Base-by-base conservation (phyloP, 306 rosid species). In the Clitoria ternatea region DNA sequence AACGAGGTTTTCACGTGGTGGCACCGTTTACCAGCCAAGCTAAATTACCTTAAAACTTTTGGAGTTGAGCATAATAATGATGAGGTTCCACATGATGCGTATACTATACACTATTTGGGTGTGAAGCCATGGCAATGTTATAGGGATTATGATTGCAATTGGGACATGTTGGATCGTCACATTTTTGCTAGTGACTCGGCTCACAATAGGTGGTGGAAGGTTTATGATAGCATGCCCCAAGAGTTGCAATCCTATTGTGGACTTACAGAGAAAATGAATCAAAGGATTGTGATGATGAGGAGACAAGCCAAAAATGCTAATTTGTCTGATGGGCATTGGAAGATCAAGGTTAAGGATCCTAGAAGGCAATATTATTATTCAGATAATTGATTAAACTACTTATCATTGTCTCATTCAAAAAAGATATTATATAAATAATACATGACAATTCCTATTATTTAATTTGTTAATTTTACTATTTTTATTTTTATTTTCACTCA, bases 81-180 rank as follows among this genome's bases (percentile, higher is more conserved):
- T 9, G 82, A 56, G 43, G 7, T 84, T 0, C 30, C 61, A 0
- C 18, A 73, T 1, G 83, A 78, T 0, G 48, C 81, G 32, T 81
- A 74, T 2, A 75, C 84, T 3, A 47, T 87, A 9, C 96, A 94
- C 56, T 94, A 83, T 69, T 59, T 94, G 77, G 99, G 99, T 1
- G 54, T 83, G 75, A 94, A 94, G 86, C 99, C 99, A 0, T 94
- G 97, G 97, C 78, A 65, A 86, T 90, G 99, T 77, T 89, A 94
- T 4, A 88, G 73, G 39, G 99, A 94, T 30, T 91, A 90, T 43
- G 99, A 94, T n/a, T 91, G 99, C 53, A 94, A 94, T 7, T 87
- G 97, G 97, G 96, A 94, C 49, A 62, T 23, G 72, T 5, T 12
- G 17, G 80, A 49, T 11, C 81, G 12, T 8, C 84, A 61, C 18